Evolutionary conservation across 257 asterid genomes (phyloP).

Genomic region (Hygrophila difformis): DNA sequence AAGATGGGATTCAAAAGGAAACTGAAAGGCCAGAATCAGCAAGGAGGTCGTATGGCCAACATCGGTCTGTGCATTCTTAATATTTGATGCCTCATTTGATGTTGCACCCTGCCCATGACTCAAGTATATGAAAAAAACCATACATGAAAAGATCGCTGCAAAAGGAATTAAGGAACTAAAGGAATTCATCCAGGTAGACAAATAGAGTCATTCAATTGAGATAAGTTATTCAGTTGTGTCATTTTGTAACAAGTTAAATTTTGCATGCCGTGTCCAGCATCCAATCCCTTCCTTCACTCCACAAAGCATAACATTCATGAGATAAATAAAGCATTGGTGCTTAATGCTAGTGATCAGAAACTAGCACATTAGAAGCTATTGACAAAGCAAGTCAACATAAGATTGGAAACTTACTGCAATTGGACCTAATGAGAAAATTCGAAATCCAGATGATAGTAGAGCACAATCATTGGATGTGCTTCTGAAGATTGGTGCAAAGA

Average conservation of each 20-base stretch:
- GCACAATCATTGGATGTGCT: constrained; percentile 19
- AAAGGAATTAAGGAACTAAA: background rate
- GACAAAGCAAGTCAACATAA: background rate
- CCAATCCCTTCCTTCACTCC: background rate
- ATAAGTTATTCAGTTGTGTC: background rate
- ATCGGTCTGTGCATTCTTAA: background rate
- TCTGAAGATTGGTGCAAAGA: constrained; percentile 34
- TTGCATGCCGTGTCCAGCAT: background rate
- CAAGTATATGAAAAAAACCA: constrained; percentile 1
- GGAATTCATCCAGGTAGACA: background rate
- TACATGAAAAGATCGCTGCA: background rate
- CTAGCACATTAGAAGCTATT: constrained; percentile 1
- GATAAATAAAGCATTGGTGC: background rate
- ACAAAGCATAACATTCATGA: background rate
- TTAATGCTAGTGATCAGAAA: constrained; percentile 1
- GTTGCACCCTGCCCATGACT: constrained; percentile 14
- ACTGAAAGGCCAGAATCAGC: constrained; percentile 34
- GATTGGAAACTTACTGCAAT: constrained; percentile 22
- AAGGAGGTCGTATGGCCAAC: constrained; percentile 10
- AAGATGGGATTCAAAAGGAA: constrained; percentile 28
- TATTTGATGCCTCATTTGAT: constrained; percentile 8
- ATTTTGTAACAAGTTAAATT: too few relatives aligned
- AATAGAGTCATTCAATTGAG: background rate
- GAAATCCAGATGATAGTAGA: constrained; percentile 39
- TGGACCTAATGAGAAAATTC: constrained; percentile 27